Evolutionary conservation across 2,329 filamentous ascomycete species (phyloP), one percentile per base, ranked within the genome.

Genomic region (Fusarium sacchari): DNA sequence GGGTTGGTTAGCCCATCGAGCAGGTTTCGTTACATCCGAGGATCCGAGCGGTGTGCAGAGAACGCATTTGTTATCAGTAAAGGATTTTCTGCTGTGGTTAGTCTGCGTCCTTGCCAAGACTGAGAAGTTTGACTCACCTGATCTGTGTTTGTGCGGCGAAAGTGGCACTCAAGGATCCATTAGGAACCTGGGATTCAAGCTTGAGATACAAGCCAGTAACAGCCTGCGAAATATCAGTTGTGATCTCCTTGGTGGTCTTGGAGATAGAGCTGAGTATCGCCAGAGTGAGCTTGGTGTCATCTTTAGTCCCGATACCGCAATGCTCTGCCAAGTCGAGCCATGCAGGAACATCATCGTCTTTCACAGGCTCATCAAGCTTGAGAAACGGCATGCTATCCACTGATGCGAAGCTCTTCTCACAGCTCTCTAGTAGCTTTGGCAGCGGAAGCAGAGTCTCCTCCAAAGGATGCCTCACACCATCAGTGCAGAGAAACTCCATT

Each of bases 241-340:
- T 49, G 0, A 37, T n/a, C 9, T 58, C 42, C 3, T 4, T 37
- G 1, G n/a, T 22, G 1, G 20, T 18, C 3, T 22, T 59, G 1
- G 42, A 30, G 5, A 59, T 59, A 7, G 56, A 59, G 6, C 32
- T 4, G 1, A 59, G 3, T 15, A 37, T 37, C 7, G 42, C 56
- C 10, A 59, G 42, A 12, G 32, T 49, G 32, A 59, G 37, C 6
- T n/a, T 37, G 1, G 24, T 49, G n/a, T 49, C 32, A 6, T 49
- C 42, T 14, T 37, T 8, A 1, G 32, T 26, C 24, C 28, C 24
- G 0, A 49, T 26, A 0, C 56, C 40, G 15, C 18, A 59, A 49
- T 59, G 56, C 2, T 49, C 14, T 8, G 56, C 42, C 5, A 37
- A 28, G 3, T 34, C 18, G 3, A 49, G 13, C 56, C 56, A 59